phyloP scores from a whole-genome alignment of 164 flowering plant genomes.

The Vitis rotundifolia region DNA sequence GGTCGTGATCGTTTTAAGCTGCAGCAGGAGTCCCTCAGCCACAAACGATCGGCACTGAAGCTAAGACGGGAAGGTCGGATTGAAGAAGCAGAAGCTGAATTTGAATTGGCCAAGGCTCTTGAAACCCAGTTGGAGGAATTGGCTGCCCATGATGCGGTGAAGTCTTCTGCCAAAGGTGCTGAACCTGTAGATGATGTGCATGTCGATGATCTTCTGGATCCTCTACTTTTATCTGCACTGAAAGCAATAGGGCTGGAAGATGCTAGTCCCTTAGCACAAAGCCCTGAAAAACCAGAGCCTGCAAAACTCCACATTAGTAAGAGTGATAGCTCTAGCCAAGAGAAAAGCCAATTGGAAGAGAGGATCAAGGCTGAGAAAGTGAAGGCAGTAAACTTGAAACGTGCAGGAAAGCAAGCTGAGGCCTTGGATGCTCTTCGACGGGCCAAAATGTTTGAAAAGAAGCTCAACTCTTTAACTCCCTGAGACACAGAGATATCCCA shows the following conservation, averaged over 20 bases:
- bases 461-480: slow-evolving; percentile 46
- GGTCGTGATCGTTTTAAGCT: slow-evolving; percentile 83
- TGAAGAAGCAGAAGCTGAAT: slow-evolving; percentile 85
- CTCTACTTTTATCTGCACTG: slow-evolving; percentile 84
- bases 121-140: slow-evolving; percentile 73
- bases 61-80: slow-evolving; percentile 81
- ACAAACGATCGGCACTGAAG: slow-evolving; percentile 85
- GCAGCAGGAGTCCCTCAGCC: slow-evolving; percentile 86
- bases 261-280: slow-evolving; percentile 21
- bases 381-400: slow-evolving; percentile 77
- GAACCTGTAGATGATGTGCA: slow-evolving; percentile 44
- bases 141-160: slow-evolving; percentile 24
- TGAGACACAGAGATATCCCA: slow-evolving; percentile 2
- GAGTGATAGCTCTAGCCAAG: slow-evolving; percentile 31
- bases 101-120: slow-evolving; percentile 77
- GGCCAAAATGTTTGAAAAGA: slow-evolving; percentile 80
- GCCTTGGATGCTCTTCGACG: slow-evolving; percentile 84
- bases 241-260: slow-evolving; percentile 70
- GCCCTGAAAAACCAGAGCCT: slow-evolving; percentile 32
- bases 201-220: slow-evolving; percentile 89
- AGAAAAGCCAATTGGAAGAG: slow-evolving; percentile 61
- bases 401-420: slow-evolving; percentile 82
- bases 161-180: slow-evolving; percentile 17
- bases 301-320: slow-evolving; percentile 16
- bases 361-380: slow-evolving; percentile 81